A percentile compares a stretch with the other conserved stretches of the same genome.
phyloP scores from a whole-genome alignment of 2,329 filamentous ascomycete species.

The Arthrobotrys iridis region DNA sequence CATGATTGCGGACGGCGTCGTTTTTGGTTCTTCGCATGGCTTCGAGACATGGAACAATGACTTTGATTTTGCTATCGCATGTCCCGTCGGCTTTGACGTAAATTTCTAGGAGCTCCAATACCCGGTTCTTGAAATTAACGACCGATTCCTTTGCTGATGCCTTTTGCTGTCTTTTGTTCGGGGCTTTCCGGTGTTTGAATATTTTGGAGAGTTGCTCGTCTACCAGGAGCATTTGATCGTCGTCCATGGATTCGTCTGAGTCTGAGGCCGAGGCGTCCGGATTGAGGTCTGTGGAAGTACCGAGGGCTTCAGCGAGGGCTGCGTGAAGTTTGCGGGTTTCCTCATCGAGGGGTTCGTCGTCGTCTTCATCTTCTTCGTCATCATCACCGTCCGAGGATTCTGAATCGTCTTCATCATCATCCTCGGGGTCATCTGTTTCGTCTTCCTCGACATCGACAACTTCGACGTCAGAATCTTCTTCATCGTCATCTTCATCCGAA shows the following conservation, averaged over 20 bases:
- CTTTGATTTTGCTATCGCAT: slow-evolving; percentile 26
- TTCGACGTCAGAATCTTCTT: slow-evolving; percentile 63
- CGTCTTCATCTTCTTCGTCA: slow-evolving; percentile 63
- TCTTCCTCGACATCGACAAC: slow-evolving; percentile 65
- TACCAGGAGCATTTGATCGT: slow-evolving; percentile 92
- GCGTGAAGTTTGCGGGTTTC: slow-evolving; percentile 70
- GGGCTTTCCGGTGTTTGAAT: slow-evolving; percentile 78
- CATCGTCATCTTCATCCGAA: slow-evolving; percentile 63
- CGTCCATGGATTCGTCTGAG: slow-evolving; percentile 84
- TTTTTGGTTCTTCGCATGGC: slow-evolving; percentile 39
- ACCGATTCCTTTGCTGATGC: slow-evolving; percentile 89
- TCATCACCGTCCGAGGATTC: slow-evolving; percentile 64
- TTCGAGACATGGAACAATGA: slow-evolving; percentile 41
- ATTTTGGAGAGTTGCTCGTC: slow-evolving; percentile 85
- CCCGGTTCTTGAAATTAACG: slow-evolving; percentile 92
- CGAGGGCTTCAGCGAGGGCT: slow-evolving; percentile 79
- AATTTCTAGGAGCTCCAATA: slow-evolving; percentile 85
- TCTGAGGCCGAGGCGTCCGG: slow-evolving; percentile 68
- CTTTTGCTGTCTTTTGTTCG: slow-evolving; percentile 79
- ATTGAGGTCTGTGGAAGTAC: slow-evolving; percentile 68
- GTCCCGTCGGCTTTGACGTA: slow-evolving; percentile 77
- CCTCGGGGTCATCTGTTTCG: slow-evolving; percentile 60
- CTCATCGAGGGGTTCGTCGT: slow-evolving; percentile 63
- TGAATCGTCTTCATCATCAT: slow-evolving; percentile 62
- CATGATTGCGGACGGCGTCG: slow-evolving; percentile 20